Base-by-base conservation (phyloP, 257 asterid species). In the Jasminum sambac region DNA sequence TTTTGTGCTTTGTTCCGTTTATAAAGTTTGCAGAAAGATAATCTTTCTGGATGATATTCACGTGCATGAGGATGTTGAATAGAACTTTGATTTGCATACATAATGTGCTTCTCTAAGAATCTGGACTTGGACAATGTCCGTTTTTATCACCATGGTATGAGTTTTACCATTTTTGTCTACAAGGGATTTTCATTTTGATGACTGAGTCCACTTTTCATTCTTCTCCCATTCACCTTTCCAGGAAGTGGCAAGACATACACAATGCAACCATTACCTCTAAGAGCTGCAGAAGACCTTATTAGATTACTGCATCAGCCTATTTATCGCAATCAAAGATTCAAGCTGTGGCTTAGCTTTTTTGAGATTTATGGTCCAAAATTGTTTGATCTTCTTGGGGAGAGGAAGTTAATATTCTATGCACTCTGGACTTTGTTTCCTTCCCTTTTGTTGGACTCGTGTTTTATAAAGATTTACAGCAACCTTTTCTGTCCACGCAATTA, bases 161-260 rank as follows among this genome's bases (percentile, higher is more conserved):
- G 16, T 65, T 65, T 42, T 36, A 7, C 39, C 16, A 25, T 23
- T 42, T 16, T 34, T 23, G 21, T 34, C 58, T 44, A 44, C 55
- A 16, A 14, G 21, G 55, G 55, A 44, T 44, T 43, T 43, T 43
- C 50, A 11, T 43, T 43, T 44, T 14, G 64, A 44, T 76, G 12
- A 19, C 60, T 61, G 57, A 63, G 14, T 55, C 68, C n/a, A 21
- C 42, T 69, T 68, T 41, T 65, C 34, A 46, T 55, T 68, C 40
- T 36, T 60, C 43, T 64, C 59, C 5, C 59, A n/a, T 50, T 19
- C 25, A 13, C 21, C 37, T 68, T 67, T 77, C 48, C 84, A 95
- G 99, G 99, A 71, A 91, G 98, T 85, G 99, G 99, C 66, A 95
- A 95, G 87, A 95, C 98, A 55, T 95, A 78, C 77, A 91, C 98